A percentile compares a stretch with the other conserved stretches of the same genome.
Conservation (phyloP, 2,329 filamentous ascomycete species). For the Proliferodiscus dingleyae region DNA sequence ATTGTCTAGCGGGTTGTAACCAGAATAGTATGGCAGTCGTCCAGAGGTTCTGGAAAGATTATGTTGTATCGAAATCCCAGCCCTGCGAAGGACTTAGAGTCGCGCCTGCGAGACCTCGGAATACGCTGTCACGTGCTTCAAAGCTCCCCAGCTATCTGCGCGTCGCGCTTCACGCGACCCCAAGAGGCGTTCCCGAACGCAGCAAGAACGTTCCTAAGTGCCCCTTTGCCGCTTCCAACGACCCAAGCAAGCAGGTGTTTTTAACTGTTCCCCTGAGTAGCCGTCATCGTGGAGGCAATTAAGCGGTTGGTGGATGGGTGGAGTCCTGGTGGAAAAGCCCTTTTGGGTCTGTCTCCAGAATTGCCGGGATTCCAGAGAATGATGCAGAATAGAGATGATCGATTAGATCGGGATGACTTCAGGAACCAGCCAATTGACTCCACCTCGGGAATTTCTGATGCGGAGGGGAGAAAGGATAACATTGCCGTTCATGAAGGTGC, state of each 20-base stretch:
- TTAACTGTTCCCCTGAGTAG: background rate
- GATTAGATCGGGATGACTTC: background rate
- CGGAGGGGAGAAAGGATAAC: background rate
- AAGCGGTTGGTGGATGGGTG: constrained; percentile 4
- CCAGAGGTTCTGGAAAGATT: background rate
- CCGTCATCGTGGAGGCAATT: constrained; percentile 2
- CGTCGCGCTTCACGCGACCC: background rate
- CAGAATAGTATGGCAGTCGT: background rate
- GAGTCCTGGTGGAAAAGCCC: background rate
- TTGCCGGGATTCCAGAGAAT: background rate
- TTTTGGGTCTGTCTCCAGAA: background rate
- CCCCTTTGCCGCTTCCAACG: background rate
- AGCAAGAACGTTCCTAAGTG: background rate
- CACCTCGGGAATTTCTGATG: no score
- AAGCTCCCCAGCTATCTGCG: background rate
- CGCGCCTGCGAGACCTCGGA: no score
- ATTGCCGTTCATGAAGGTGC: background rate
- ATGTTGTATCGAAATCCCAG: no score
- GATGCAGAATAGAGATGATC: background rate
- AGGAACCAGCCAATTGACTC: no score
- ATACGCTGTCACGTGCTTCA: no score
- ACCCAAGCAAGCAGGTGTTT: background rate
- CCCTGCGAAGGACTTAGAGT: no score
- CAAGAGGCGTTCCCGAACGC: background rate
- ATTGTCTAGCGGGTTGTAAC: background rate